Evolutionary conservation across 441 rosid genomes (phyloP).

Genomic region (Biscutella auriculata): DNA sequence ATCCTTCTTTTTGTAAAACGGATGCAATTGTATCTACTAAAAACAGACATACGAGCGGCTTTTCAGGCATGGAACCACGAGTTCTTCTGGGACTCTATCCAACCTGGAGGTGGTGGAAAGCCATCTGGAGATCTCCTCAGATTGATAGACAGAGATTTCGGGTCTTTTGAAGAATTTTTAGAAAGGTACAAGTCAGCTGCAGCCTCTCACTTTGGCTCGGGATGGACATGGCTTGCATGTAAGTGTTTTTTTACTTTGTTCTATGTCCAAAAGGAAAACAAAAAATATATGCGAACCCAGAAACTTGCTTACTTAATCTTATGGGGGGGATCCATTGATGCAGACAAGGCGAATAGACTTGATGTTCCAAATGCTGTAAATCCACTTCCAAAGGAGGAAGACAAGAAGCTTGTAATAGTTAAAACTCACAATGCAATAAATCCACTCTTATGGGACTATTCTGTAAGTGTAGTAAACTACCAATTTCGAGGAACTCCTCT

Average conservation of each 20-base stretch:
- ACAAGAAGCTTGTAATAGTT: conserved; percentile 66
- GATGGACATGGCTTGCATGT: conserved; percentile 97
- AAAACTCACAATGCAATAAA: conserved; percentile 84
- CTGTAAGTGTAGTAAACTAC: conserved; percentile 32
- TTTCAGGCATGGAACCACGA: conserved; percentile 88
- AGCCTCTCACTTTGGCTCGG: conserved; percentile 77
- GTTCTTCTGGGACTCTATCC: conserved; percentile 89
- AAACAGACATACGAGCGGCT: neutral
- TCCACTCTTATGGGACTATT: conserved; percentile 83
- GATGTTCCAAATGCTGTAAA: conserved; percentile 53
- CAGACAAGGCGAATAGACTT: conserved; percentile 73
- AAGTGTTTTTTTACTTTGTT: conserved; percentile 17
- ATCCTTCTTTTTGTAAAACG: no score
- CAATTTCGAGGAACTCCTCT: neutral
- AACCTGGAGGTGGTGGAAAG: conserved; percentile 86
- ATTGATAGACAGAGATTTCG: conserved; percentile 73
- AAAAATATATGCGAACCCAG: neutral
- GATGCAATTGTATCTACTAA: no score
- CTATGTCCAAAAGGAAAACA: neutral
- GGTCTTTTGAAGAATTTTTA: conserved; percentile 47
- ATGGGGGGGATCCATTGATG: neutral
- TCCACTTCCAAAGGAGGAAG: conserved; percentile 60
- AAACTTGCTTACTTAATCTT: neutral
- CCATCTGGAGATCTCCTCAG: conserved; percentile 66
- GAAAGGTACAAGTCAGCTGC: conserved; percentile 56